A percentile compares a stretch with the other conserved stretches of the same genome.
Conservation (phyloP, 768 basidiomycete genomes). For the Saitozyma podzolica region DNA sequence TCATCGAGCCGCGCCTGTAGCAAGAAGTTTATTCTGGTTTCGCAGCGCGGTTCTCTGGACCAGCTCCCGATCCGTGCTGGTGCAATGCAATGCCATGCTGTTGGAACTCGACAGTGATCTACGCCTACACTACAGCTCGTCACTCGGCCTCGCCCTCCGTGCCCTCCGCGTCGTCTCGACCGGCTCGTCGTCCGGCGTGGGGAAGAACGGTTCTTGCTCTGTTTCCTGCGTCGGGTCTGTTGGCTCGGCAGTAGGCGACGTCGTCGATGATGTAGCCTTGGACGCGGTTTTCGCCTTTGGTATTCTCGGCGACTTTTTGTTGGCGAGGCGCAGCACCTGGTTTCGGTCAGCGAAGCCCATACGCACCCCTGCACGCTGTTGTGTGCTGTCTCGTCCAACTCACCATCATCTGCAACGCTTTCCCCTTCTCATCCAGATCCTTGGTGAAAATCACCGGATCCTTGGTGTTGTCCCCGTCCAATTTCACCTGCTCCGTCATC, state of each 20-base stretch:
- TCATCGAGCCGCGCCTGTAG: too few species aligned
- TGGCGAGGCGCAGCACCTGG: constrained; percentile 39
- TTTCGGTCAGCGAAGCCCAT: too few species aligned
- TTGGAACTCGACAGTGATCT: too few species aligned
- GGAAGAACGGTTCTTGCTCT: constrained; percentile 2
- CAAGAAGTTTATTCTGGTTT: too few species aligned
- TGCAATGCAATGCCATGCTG: constrained; percentile 5
- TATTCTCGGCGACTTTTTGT: constrained; percentile 34
- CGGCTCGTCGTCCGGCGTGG: constrained; percentile 6
- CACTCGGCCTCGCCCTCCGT: constrained; percentile 14
- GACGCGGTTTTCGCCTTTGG: constrained; percentile 23
- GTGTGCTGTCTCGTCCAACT: constrained; percentile 6
- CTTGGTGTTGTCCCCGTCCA: constrained; percentile 63
- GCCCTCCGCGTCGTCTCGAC: constrained; percentile 2
- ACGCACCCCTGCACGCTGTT: too few species aligned
- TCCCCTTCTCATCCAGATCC: constrained; percentile 82
- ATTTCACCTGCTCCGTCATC: constrained; percentile 77
- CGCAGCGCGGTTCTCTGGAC: too few species aligned
- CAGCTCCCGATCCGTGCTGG: neutral
- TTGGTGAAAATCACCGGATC: constrained; percentile 81
- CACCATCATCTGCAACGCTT: constrained; percentile 70
- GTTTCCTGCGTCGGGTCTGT: constrained; percentile 2
- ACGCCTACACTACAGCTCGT: constrained; percentile 17
- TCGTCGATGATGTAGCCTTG: constrained; percentile 16
- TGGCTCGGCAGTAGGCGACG: constrained; percentile 4